Percentiles rank a stretch among this genome's conserved stretches.
phyloP scores from a whole-genome alignment of 208 protist genomes.

The Leptomonas seymouri region DNA sequence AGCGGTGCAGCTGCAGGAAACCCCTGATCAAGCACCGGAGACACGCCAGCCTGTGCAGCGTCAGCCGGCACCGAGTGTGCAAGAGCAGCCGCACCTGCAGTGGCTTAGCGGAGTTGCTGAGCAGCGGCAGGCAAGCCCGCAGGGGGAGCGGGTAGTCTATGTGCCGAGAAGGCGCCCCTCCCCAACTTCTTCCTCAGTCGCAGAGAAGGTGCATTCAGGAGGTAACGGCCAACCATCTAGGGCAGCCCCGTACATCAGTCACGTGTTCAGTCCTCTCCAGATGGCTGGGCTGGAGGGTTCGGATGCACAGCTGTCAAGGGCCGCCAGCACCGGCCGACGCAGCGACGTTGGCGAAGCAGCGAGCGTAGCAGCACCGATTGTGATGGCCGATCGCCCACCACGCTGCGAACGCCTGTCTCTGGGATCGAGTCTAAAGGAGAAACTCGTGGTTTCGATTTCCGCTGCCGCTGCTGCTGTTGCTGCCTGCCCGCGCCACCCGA shows the following conservation, averaged over 20 bases:
- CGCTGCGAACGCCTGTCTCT: conserved; percentile 4
- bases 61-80: background rate
- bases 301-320: background rate
- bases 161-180: no score
- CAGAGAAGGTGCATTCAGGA: background rate
- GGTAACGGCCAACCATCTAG: background rate
- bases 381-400: background rate
- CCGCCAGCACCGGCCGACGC: background rate
- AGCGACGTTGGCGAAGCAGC: background rate
- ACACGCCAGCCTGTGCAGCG: background rate
- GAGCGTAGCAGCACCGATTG: background rate
- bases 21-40: background rate
- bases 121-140: background rate
- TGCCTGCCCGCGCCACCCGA: background rate
- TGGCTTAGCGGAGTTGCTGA: no score
- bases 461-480: background rate
- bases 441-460: no score
- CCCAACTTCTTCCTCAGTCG: background rate
- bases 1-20: background rate
- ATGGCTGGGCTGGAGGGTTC: background rate
- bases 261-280: conserved; percentile 8
- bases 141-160: background rate
- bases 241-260: conserved; percentile 3
- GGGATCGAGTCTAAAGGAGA: no score
- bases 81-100: background rate